Base-by-base conservation (phyloP, 805 yeast genomes). In the Saccharomycopsis microspora region DNA sequence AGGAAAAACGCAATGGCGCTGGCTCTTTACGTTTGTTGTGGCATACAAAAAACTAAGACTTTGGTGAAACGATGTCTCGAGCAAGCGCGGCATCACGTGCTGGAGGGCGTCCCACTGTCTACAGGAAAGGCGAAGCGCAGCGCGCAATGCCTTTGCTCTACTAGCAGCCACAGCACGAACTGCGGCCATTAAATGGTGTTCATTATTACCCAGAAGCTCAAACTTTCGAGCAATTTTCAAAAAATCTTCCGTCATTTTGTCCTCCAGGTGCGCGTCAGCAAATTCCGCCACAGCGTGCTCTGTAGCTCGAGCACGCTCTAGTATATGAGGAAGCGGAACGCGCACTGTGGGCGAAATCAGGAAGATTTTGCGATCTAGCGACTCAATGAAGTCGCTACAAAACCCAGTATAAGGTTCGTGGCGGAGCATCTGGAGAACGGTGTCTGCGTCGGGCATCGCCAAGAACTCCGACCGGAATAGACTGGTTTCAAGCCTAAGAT, bases 1-100 rank as follows among this genome's bases (percentile, higher is more conserved):
- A 0, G 99, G 98, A 0, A 97, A 97, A 39, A 80, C 69, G 58
- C 98, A 93, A 0, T 97, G 97, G 0, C 95, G 87, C 0, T 94
- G 84, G 39, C 86, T 83, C 56, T 81, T 82, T 5, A 80, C 76
- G 3, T 90, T 84, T 0, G 88, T 90, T 66, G 86, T 76, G 1
- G 95, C 84, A 57, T 83, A 86, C 29, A 90, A 66, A 9, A 87
- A 76, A 4, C 84, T 76, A 32, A 94, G 77, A 56, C 76, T 82
- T 57, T 87, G 95, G 59, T 90, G 96, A 39, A 72, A 70, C 19
- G 75, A 74, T 0, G 88, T 85, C 38, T 76, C 93, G 54, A 74
- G 71, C 66, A 85, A 63, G 57, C 76, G 71, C n/a, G 78, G 70
- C 41, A 71, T 65, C 42, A 72, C 70, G 0, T 72, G 55, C 59